Conservation (phyloP, 768 basidiomycete species). For the Multifurca ochricompacta region DNA sequence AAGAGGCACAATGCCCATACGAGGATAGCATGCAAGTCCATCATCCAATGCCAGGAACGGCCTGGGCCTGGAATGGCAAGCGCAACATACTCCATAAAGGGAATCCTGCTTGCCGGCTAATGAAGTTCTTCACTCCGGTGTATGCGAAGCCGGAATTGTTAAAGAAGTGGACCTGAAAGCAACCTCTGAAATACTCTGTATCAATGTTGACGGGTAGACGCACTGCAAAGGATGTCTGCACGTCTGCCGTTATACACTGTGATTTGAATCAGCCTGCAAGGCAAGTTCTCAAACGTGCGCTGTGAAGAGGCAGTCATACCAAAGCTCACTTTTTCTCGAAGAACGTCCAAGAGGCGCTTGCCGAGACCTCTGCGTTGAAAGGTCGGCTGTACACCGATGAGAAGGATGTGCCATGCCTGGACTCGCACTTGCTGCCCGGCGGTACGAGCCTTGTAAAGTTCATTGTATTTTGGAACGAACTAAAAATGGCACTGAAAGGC, state of each 20-base stretch:
- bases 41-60: not conserved
- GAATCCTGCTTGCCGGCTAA: constrained; percentile 3
- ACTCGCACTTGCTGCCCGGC: not conserved
- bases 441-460: not conserved
- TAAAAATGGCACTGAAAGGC: not conserved
- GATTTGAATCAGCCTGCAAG: not conserved
- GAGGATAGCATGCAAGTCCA: too few species aligned
- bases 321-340: not conserved
- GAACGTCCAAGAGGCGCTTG: not conserved
- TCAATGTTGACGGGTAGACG: not conserved
- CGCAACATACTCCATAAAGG: constrained; percentile 3
- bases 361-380: not conserved
- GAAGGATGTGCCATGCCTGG: not conserved
- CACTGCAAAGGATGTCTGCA: not conserved
- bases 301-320: not conserved
- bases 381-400: not conserved
- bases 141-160: not conserved
- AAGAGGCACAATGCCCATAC: not conserved
- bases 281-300: not conserved
- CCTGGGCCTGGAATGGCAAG: not conserved
- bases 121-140: constrained; percentile 1
- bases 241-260: not conserved
- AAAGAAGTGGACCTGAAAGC: not conserved
- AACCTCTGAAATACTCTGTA: not conserved
- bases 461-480: not conserved